Conservation (phyloP, 2,329 filamentous ascomycete species). For the Thielaviopsis ethacetica region DNA sequence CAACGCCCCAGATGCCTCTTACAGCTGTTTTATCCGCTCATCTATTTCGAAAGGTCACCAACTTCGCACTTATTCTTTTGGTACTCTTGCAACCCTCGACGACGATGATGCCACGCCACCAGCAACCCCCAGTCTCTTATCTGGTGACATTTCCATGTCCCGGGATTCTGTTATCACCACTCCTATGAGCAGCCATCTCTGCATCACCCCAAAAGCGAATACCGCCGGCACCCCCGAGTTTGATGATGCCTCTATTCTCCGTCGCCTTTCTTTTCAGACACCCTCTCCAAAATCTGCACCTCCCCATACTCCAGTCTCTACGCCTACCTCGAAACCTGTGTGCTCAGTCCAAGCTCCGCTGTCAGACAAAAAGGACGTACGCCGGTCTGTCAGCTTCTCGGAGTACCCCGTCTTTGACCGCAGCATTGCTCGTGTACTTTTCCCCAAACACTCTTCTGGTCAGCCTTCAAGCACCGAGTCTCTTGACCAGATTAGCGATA, state of each 20-base stretch:
- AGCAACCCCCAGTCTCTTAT: slow-evolving; percentile 15
- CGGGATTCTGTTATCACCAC: slow-evolving; percentile 14
- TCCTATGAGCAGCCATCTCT: slow-evolving; percentile 11
- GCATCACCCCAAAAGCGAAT: not conserved
- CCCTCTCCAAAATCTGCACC: not conserved
- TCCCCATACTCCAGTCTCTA: not conserved
- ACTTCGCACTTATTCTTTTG: slow-evolving; percentile 5
- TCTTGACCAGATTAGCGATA: not conserved
- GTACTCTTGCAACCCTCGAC: slow-evolving; percentile 8
- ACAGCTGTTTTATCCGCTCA: not conserved
- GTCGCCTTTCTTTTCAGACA: not conserved
- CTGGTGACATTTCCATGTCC: slow-evolving; percentile 13
- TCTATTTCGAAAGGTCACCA: slow-evolving; percentile 1
- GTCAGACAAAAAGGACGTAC: not conserved
- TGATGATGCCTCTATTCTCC: not conserved
- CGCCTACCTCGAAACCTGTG: not conserved
- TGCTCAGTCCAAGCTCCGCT: not conserved
- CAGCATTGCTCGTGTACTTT: slow-evolving; percentile 6
- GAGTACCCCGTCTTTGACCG: not conserved
- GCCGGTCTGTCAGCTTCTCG: not conserved
- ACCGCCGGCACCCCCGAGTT: not conserved
- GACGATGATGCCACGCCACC: slow-evolving; percentile 13
- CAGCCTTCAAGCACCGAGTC: not conserved
- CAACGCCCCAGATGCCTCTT: not conserved
- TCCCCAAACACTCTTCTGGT: not conserved